Percentiles rank a stretch among this genome's conserved stretches.
Conservation (phyloP, 2,329 filamentous ascomycete genomes). For the Exophiala dermatitidis region DNA sequence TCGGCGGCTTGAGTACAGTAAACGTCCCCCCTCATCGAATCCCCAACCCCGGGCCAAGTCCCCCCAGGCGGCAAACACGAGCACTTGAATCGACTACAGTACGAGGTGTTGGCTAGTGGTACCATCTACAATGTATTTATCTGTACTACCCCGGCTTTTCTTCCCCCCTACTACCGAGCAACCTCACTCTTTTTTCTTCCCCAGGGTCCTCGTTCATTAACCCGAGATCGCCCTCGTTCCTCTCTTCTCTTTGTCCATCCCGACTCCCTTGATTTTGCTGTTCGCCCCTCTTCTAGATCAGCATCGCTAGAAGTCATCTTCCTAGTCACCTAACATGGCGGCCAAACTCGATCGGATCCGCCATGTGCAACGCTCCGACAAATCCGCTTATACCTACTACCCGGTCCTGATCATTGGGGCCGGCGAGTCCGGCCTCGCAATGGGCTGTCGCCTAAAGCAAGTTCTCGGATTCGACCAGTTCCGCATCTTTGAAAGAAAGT, state of each 20-base stretch:
- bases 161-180: too few species aligned
- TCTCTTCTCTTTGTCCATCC: too few species aligned
- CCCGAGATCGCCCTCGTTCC: too few species aligned
- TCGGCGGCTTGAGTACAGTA: too few species aligned
- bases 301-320: neutral
- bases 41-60: too few species aligned
- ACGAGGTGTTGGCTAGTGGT: neutral
- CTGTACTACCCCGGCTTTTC: too few species aligned
- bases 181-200: neutral
- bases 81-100: neutral
- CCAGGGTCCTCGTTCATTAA: too few species aligned
- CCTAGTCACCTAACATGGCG: conserved; percentile 22
- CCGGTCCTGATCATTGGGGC: conserved; percentile 54
- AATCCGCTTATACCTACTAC: conserved; percentile 39
- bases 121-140: neutral
- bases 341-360: conserved; percentile 34
- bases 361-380: conserved; percentile 34
- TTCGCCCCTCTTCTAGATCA: too few species aligned
- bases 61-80: too few species aligned
- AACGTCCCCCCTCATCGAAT: too few species aligned
- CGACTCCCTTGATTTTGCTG: too few species aligned
- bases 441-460: conserved; percentile 53
- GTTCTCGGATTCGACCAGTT: conserved; percentile 54
- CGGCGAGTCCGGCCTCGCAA: conserved; percentile 56
- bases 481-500: conserved; percentile 53